Percentiles rank a stretch among this genome's conserved stretches.
Conservation (phyloP, 2,329 filamentous ascomycete genomes). For the Arthrobotrys conoides region DNA sequence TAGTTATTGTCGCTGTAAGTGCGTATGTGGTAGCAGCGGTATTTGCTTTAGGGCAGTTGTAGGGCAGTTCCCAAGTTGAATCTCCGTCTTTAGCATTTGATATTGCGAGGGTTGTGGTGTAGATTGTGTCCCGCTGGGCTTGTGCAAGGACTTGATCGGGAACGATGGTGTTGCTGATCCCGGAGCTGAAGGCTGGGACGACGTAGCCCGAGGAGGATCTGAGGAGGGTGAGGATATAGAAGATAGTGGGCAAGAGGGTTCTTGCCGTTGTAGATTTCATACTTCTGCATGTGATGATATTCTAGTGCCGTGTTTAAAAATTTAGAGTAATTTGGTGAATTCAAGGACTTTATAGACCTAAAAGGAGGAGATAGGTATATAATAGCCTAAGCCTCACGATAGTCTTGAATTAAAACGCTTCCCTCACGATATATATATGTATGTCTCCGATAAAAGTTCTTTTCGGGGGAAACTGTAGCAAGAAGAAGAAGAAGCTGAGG, state of each 20-base stretch:
- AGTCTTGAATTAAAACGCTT: background rate
- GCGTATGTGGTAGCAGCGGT: background rate
- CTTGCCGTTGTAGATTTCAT: conserved; percentile 42
- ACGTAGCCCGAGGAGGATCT: conserved; percentile 34
- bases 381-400: no score
- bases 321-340: background rate
- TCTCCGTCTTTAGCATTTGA: conserved; percentile 5
- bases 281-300: conserved; percentile 27
- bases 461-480: background rate
- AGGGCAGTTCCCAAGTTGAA: background rate
- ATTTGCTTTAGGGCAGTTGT: conserved; percentile 12
- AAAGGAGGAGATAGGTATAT: background rate
- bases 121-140: conserved; percentile 30
- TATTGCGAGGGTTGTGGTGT: conserved; percentile 13
- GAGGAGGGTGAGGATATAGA: conserved; percentile 54
- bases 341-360: no score
- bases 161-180: conserved; percentile 3
- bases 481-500: background rate
- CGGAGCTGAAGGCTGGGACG: conserved; percentile 28
- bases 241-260: conserved; percentile 59
- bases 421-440: background rate
- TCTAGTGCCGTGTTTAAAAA: background rate
- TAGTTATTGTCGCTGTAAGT: background rate
- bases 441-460: background rate
- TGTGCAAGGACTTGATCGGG: conserved; percentile 35